phyloP scores from a whole-genome alignment of 2,329 filamentous ascomycete species.

The Sclerotinia trifoliorum region DNA sequence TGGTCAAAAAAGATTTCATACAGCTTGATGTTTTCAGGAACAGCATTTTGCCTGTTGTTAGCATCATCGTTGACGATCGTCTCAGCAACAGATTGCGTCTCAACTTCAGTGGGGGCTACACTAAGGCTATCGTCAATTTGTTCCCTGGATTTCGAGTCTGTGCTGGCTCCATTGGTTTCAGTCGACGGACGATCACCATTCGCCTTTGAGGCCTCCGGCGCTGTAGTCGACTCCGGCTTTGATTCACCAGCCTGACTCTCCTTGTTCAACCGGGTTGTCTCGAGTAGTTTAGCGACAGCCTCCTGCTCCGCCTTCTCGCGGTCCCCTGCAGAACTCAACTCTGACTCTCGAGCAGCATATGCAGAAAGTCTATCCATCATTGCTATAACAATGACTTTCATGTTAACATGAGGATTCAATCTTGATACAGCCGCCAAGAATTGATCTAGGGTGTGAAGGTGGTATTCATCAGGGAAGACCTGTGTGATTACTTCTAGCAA shows the following conservation, averaged over 20 bases:
- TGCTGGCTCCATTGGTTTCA: slow-evolving; percentile 33
- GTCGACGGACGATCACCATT: slow-evolving; percentile 38
- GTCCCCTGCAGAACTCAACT: slow-evolving; percentile 67
- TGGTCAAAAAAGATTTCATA: slow-evolving; percentile 98
- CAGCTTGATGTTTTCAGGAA: slow-evolving; percentile 77
- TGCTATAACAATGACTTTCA: slow-evolving; percentile 97
- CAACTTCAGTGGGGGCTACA: slow-evolving; percentile 45
- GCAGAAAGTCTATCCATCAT: slow-evolving; percentile 95
- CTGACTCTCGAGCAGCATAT: slow-evolving; percentile 87
- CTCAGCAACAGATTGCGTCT: slow-evolving; percentile 24
- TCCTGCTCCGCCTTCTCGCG: slow-evolving; percentile 79
- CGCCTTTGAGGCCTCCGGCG: slow-evolving; percentile 31
- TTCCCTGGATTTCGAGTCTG: slow-evolving; percentile 42
- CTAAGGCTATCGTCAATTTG: slow-evolving; percentile 46
- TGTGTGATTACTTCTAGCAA: slow-evolving; percentile 97
- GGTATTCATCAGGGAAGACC: slow-evolving; percentile 97
- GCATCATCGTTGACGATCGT: slow-evolving; percentile 43
- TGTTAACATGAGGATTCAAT: slow-evolving; percentile 92
- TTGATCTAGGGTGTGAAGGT: slow-evolving; percentile 93
- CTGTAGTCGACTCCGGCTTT: slow-evolving; percentile 12
- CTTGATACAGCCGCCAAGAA: slow-evolving; percentile 90
- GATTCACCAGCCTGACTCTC: slow-evolving; percentile 41
- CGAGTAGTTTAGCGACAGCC: slow-evolving; percentile 72
- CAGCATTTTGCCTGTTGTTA: slow-evolving; percentile 48
- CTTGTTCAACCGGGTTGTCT: slow-evolving; percentile 71